Evolutionary conservation across 2,329 filamentous ascomycete species (phyloP).

Genomic region (Tolypocladium sp.): DNA sequence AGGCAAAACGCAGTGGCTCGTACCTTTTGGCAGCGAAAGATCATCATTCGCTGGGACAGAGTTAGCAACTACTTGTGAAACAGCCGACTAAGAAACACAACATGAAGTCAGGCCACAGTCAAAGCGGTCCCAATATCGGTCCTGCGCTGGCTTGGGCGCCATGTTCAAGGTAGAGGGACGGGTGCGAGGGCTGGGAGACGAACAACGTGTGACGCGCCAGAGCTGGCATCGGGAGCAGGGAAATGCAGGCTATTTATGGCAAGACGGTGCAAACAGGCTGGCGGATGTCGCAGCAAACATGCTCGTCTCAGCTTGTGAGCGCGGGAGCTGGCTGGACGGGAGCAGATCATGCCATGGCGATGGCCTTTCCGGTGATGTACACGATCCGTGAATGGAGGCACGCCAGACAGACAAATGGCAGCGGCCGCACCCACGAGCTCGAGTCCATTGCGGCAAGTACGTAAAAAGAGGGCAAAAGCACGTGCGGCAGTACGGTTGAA

Average conservation of each 20-base stretch:
- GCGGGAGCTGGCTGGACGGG: background rate
- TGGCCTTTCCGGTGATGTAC: background rate
- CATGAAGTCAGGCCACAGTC: slow-evolving; percentile 12
- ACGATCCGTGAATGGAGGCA: background rate
- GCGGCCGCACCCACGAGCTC: background rate
- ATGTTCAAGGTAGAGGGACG: background rate
- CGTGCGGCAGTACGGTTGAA: slow-evolving; percentile 6
- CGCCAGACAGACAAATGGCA: background rate
- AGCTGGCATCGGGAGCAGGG: background rate
- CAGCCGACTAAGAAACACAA: background rate
- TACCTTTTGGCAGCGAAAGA: slow-evolving; percentile 56
- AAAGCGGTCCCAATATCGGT: slow-evolving; percentile 17
- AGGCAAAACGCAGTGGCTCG: slow-evolving; percentile 5
- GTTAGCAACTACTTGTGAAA: slow-evolving; percentile 20
- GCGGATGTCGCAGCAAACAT: background rate
- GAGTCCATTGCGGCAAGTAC: background rate
- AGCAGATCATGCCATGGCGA: background rate
- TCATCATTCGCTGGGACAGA: slow-evolving; percentile 49
- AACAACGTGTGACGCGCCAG: background rate
- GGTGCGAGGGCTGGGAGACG: background rate
- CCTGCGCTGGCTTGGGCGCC: slow-evolving; percentile 6
- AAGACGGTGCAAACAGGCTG: slow-evolving; percentile 2
- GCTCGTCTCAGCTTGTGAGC: background rate
- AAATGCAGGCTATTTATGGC: background rate
- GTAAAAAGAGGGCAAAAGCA: background rate